These are phyloP conservation scores for Dothiorella sarmentorum DNA, from an alignment of 2,329 filamentous ascomycete genomes.

Conservation along the genomic window DNA sequence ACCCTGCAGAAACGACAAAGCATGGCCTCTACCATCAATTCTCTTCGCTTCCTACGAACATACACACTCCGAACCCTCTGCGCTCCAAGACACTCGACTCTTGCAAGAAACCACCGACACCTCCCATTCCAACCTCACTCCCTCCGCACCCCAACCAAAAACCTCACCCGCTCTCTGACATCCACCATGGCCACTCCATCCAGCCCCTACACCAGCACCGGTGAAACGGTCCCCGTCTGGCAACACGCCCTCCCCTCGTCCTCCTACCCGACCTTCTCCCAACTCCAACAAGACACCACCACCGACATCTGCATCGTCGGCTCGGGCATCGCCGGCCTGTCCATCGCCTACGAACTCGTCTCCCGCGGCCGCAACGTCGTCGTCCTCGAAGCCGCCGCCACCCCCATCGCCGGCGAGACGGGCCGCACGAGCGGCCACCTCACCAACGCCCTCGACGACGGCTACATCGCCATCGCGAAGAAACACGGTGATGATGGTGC, in stretches of 20 bases:
- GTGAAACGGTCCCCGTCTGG: constrained; percentile 53
- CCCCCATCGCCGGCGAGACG: constrained; percentile 53
- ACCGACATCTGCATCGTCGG: constrained; percentile 53
- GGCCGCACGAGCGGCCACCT: constrained; percentile 55
- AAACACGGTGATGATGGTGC: constrained; percentile 53
- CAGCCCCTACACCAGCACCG: no score
- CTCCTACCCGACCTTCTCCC: constrained; percentile 43
- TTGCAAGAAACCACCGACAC: no score
- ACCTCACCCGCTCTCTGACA: no score
- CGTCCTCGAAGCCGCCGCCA: constrained; percentile 54
- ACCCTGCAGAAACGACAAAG: no score
- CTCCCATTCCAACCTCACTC: no score
- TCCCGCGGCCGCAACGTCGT: constrained; percentile 48
- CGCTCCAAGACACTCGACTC: no score
- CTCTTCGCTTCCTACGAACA: no score
- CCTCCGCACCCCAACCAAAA: no score
- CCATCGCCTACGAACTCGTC: constrained; percentile 53
- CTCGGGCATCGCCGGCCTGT: constrained; percentile 52
- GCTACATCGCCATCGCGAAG: constrained; percentile 49
- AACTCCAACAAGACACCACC: constrained; percentile 43
- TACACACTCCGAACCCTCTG: no score
- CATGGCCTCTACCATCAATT: no score
- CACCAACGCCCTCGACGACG: constrained; percentile 53
- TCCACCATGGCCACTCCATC: no score
- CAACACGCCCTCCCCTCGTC: constrained; percentile 48